Percentiles rank a stretch among this genome's conserved stretches.
phyloP scores from a whole-genome alignment of 2,329 filamentous ascomycete genomes.

The Didymella sp. region DNA sequence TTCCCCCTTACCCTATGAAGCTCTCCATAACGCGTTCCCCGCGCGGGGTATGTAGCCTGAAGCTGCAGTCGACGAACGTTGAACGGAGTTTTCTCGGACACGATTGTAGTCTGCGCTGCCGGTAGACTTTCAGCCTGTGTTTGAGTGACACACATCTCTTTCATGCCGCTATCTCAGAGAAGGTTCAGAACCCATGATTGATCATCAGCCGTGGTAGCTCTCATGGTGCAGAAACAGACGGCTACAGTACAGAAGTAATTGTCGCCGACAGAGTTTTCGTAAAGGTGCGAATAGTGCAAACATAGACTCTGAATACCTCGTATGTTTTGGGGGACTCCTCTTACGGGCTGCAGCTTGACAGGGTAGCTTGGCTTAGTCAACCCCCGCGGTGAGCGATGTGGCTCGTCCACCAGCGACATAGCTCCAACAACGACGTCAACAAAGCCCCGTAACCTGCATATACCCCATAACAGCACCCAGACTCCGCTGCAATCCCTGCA shows the following conservation, averaged over 20 bases:
- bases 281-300: too few relatives aligned
- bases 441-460: neutral
- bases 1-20: neutral
- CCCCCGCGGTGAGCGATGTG: slow-evolving; percentile 7
- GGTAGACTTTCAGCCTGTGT: too few relatives aligned
- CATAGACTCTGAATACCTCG: too few relatives aligned
- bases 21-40: neutral
- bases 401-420: slow-evolving; percentile 13
- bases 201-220: too few relatives aligned
- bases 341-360: too few relatives aligned
- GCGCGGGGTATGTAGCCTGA: neutral
- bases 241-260: too few relatives aligned
- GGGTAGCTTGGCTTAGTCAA: slow-evolving; percentile 7
- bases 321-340: too few relatives aligned
- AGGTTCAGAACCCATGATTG: too few relatives aligned
- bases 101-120: neutral
- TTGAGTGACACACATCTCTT: too few relatives aligned
- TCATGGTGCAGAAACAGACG: too few relatives aligned
- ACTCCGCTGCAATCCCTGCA: neutral
- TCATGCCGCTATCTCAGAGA: too few relatives aligned
- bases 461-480: neutral
- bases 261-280: too few relatives aligned
- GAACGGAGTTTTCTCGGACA: neutral
- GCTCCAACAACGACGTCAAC: slow-evolving; percentile 11
- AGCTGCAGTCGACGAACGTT: neutral